Base-by-base conservation (phyloP, 768 basidiomycete genomes). In the Pisolithus microcarpus region DNA sequence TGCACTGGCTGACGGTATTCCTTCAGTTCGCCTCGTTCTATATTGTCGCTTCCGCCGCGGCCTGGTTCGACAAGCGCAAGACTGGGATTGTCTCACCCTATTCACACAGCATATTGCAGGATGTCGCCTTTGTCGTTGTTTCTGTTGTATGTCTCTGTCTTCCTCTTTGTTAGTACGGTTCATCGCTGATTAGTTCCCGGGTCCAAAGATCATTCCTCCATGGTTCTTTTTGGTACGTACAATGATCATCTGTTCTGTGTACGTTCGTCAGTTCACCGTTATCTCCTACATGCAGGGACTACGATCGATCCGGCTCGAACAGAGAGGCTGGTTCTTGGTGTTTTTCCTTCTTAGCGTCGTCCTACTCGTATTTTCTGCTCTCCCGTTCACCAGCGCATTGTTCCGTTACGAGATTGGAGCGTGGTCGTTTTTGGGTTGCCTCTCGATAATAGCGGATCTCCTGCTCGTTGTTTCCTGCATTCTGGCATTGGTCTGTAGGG, bases 1-100 rank as follows among this genome's bases (percentile, higher is more conserved):
- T 75, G 18, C 68, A 79, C 15, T 60, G 75, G 34, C 72, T 81
- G 52, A 76, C 71, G 5, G 77, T 75, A 30, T 67, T 61, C 52
- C 57, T 80, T 11, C 77, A 80, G 34, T 68, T 81, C 5, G 62
- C 75, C 1, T 63, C 65, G 6, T 81, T 81, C 62, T 79, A 81
- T 57, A 68, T 69, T 2, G 39, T 80, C 5, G 71, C 74, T 7
- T 71, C 74, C 13, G 67, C 73, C 2, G 70, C 62, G 1, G 61
- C 79, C 51, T 81, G 80, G 80, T 69, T 78, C 19, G 68, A 72
- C 55, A 76, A 77, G 58, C 67, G 77, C 7, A 69, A 66, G 23
- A 64, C 64, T 40, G 70, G 69, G 1, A 50, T 63, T 11, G 62
- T 76, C 34, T 45, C 48, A 11, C 54, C 75, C n/a, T 66, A 71